Base-by-base conservation (phyloP, 352 stramenopile genomes). In the Discostella stelligera region DNA sequence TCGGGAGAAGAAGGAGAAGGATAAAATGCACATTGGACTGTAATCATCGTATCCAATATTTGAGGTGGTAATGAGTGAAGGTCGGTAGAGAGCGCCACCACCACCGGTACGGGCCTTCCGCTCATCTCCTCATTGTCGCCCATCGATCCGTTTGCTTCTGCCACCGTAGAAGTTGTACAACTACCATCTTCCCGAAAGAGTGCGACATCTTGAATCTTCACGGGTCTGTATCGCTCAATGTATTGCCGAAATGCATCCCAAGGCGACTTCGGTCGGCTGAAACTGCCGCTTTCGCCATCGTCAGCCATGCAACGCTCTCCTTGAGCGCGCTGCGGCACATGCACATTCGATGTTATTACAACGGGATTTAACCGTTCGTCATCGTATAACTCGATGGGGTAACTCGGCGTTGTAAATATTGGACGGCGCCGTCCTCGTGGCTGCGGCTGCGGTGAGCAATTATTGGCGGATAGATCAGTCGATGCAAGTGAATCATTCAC, bases 11-110 rank as follows among this genome's bases (percentile, higher is more conserved):
- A n/a, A 7, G 20, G 14, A 14, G 6, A 20, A 27, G 52, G 21
- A 60, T 44, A n/a, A 49, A 75, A 75, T 63, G 50, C 54, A 52
- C 71, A 79, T 59, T 79, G 71, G 54, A 73, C 71, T 41, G 71
- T 79, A 4, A 73, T 23, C 16, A 16, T 32, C 18, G 32, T 64
- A 9, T 79, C 62, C 16, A 79, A 46, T 16, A 79, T 61, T 23
- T 32, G 9, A 18, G 55, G 53, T 44, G 63, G 63, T 21, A 79
- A 69, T 44, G 62, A 63, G 39, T 37, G 23, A 23, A 79, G 18
- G 8, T 30, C 4, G 6, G 39, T 39, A 20, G 27, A 50, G 11
- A 44, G 16, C 27, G 46, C 30, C 16, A 61, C 21, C 27, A 32
- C 27, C 11, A 9, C 10, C 4, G 37, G 7, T 27, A 21, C 53